These are phyloP conservation scores for Limonomyces culmigenus DNA, from an alignment of 1,284 basidiomycete genomes.

Conservation along the genomic window DNA sequence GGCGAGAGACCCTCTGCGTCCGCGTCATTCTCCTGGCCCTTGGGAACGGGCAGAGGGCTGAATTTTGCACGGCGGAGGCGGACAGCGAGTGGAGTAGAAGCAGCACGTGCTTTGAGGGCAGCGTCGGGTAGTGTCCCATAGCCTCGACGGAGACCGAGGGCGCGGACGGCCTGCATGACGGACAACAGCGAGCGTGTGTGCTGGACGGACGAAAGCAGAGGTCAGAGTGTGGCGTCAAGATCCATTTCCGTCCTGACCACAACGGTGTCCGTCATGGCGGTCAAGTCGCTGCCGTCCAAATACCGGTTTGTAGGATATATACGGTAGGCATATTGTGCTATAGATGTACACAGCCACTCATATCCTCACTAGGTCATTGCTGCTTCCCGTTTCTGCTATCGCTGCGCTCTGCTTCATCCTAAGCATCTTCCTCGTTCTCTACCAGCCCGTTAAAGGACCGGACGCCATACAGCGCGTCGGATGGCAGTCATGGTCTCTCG, in stretches of 20 bases:
- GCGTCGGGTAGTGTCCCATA: conserved; percentile 31
- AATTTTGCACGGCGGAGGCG: conserved; percentile 34
- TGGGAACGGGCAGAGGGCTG: not conserved
- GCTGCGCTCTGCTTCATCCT: conserved; percentile 54
- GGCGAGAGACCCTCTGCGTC: conserved; percentile 33
- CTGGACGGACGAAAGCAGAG: too few relatives aligned
- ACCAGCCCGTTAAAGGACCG: conserved; percentile 58
- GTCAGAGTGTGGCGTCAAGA: too few relatives aligned
- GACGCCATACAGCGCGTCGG: conserved; percentile 60
- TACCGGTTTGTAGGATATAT: too few relatives aligned
- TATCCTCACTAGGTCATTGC: conserved; percentile 29
- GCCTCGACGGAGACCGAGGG: conserved; percentile 19
- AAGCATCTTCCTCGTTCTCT: conserved; percentile 58
- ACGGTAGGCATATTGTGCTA: too few relatives aligned
- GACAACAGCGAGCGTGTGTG: not conserved
- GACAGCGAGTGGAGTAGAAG: conserved; percentile 54
- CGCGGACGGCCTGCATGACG: conserved; percentile 13
- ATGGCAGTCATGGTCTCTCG: conserved; percentile 80
- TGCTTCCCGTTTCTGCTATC: conserved; percentile 40
- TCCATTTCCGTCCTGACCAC: too few relatives aligned
- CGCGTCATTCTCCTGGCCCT: not conserved
- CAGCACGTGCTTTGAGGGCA: conserved; percentile 40
- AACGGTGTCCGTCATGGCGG: too few relatives aligned
- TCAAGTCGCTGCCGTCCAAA: too few relatives aligned
- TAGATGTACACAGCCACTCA: too few relatives aligned